Evolutionary conservation across 2,329 filamentous ascomycete genomes (phyloP).

Genomic region (Nannizziopsis arthrosporioides): DNA sequence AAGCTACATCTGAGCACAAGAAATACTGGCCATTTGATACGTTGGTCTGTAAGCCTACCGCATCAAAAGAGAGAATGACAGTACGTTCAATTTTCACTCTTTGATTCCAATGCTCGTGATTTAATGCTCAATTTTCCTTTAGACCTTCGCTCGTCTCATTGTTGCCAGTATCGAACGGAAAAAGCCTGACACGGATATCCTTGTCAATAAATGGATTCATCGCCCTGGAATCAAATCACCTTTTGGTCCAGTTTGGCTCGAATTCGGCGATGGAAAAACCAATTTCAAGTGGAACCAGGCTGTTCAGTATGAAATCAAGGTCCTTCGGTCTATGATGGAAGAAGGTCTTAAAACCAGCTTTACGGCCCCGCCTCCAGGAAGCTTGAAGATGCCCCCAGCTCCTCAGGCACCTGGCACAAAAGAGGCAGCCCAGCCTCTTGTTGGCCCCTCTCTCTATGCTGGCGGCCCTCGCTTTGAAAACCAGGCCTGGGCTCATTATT

Average conservation of each 20-base stretch:
- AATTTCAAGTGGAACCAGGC: constrained; percentile 13
- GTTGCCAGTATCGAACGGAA: constrained; percentile 7
- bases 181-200: constrained; percentile 5
- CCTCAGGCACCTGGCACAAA: background rate
- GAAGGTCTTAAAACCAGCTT: constrained; percentile 13
- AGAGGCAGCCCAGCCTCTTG: background rate
- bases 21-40: constrained; percentile 34
- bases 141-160: constrained; percentile 16
- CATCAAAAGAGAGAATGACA: constrained; percentile 18
- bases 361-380: background rate
- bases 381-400: background rate
- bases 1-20: constrained; percentile 18
- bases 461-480: background rate
- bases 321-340: constrained; percentile 10
- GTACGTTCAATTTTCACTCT: constrained; percentile 17
- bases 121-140: constrained; percentile 1
- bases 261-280: constrained; percentile 13
- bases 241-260: constrained; percentile 15
- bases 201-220: constrained; percentile 14
- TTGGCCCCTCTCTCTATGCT: background rate
- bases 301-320: constrained; percentile 12
- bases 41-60: constrained; percentile 20
- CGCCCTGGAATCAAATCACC: constrained; percentile 13
- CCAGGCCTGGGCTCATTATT: background rate
- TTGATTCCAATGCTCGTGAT: background rate